These are phyloP conservation scores for Debaryomyces coudertii DNA, from an alignment of 1,139 yeast genomes.

Conservation along the genomic window DNA sequence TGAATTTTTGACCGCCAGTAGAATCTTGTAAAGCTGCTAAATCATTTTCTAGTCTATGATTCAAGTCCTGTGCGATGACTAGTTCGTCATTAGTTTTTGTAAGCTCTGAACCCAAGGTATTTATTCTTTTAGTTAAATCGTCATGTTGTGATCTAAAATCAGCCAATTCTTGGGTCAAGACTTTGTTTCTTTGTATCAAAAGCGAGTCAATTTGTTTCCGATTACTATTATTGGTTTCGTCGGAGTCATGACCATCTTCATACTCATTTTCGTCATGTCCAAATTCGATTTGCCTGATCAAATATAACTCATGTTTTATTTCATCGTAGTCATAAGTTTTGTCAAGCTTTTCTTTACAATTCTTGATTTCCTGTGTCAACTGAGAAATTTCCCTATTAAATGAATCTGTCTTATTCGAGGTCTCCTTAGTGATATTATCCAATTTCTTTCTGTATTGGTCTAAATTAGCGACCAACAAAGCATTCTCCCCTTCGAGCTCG, in stretches of 20 bases:
- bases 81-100: constrained; percentile 38
- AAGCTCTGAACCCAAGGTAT: constrained; percentile 43
- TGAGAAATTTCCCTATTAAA: constrained; percentile 51
- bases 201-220: constrained; percentile 45
- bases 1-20: constrained; percentile 40
- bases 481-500: constrained; percentile 70
- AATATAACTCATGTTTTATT: constrained; percentile 70
- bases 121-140: constrained; percentile 36
- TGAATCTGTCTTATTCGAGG: constrained; percentile 35
- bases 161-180: constrained; percentile 62
- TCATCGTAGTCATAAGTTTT: constrained; percentile 71
- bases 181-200: constrained; percentile 61
- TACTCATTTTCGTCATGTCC: constrained; percentile 46
- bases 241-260: constrained; percentile 17
- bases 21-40: constrained; percentile 54
- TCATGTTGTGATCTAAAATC: constrained; percentile 58
- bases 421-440: constrained; percentile 36
- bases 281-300: constrained; percentile 76
- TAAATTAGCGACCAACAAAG: constrained; percentile 61
- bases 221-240: constrained; percentile 16
- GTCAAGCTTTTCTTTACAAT: constrained; percentile 49
- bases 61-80: constrained; percentile 42
- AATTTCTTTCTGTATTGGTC: constrained; percentile 51
- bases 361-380: constrained; percentile 52
- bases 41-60: constrained; percentile 72